A percentile compares a stretch with the other conserved stretches of the same genome.
Evolutionary conservation across 2,329 filamentous ascomycete genomes (phyloP).

Genomic region (Endothia cerciana): DNA sequence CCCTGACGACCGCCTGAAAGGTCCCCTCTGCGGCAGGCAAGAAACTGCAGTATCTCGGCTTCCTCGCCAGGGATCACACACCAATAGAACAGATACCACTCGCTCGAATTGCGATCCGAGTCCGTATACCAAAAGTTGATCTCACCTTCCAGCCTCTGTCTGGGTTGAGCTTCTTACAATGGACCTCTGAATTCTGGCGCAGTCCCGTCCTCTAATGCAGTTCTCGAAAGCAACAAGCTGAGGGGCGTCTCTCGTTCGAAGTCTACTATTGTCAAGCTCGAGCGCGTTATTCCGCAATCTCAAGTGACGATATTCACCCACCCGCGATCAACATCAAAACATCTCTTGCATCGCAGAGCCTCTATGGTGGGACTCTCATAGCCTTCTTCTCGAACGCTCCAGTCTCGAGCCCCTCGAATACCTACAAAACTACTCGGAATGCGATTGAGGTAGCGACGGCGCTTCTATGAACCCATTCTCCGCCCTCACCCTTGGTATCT

Average conservation of each 20-base stretch:
- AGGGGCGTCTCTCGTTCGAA: not conserved
- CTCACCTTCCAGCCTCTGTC: not conserved
- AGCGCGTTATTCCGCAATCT: constrained; percentile 6
- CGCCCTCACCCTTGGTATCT: constrained; percentile 92
- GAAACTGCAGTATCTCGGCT: not conserved
- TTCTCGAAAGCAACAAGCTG: not conserved
- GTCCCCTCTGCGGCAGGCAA: not conserved
- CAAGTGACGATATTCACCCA: constrained; percentile 2
- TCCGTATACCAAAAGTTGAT: not conserved
- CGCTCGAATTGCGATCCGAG: not conserved
- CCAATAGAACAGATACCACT: constrained; percentile 2
- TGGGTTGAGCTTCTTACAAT: not conserved
- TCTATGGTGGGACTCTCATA: not conserved
- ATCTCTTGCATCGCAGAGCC: constrained; percentile 6
- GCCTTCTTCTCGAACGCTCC: not conserved
- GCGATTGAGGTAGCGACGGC: constrained; percentile 47
- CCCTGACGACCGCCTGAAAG: not conserved
- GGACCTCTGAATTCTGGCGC: not conserved
- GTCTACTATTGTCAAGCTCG: not conserved
- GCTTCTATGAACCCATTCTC: constrained; percentile 96
- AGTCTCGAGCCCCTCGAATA: not conserved
- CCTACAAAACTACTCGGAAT: constrained; percentile 42
- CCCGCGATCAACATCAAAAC: not conserved
- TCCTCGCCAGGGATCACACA: not conserved
- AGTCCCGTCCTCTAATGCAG: constrained; percentile 1